Evolutionary conservation across 2,329 filamentous ascomycete genomes (phyloP).

Genomic region (Botrytis porri): DNA sequence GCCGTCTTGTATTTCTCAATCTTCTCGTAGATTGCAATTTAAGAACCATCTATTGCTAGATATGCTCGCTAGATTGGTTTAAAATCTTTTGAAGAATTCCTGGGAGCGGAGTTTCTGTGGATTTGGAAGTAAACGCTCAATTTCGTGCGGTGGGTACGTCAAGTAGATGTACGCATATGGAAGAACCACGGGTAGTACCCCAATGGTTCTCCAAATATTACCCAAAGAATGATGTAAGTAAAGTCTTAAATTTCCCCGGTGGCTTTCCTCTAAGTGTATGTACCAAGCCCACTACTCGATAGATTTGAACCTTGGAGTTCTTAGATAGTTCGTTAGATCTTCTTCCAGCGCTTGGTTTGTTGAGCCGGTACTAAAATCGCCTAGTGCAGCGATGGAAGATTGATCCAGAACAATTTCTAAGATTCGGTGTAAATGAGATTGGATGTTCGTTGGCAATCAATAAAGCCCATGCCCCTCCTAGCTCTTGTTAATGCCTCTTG

Average conservation of each 20-base stretch:
- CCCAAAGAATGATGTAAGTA: conserved; percentile 7
- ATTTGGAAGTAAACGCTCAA: not conserved
- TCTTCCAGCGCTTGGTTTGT: conserved; percentile 14
- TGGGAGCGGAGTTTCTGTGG: not conserved
- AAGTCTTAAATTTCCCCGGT: conserved; percentile 2
- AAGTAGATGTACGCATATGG: conserved; percentile 5
- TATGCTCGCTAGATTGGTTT: not conserved
- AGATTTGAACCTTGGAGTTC: not conserved
- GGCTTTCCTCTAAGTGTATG: not conserved
- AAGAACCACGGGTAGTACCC: conserved; percentile 8
- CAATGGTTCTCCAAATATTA: conserved; percentile 3
- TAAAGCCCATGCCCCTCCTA: conserved; percentile 5
- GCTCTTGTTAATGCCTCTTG: conserved; percentile 12
- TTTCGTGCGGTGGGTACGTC: conserved; percentile 12
- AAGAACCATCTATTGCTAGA: not conserved
- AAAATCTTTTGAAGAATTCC: not conserved
- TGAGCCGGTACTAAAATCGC: conserved; percentile 7
- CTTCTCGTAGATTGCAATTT: not conserved
- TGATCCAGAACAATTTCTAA: conserved; percentile 18
- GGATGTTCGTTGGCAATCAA: conserved; percentile 16
- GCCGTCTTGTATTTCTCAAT: not conserved
- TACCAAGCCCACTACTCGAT: not conserved
- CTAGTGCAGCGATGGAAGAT: conserved; percentile 11
- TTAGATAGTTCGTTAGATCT: conserved; percentile 4
- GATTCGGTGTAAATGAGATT: conserved; percentile 15